phyloP scores from a whole-genome alignment of 768 basidiomycete species.

The Pleurotus cornucopiae region DNA sequence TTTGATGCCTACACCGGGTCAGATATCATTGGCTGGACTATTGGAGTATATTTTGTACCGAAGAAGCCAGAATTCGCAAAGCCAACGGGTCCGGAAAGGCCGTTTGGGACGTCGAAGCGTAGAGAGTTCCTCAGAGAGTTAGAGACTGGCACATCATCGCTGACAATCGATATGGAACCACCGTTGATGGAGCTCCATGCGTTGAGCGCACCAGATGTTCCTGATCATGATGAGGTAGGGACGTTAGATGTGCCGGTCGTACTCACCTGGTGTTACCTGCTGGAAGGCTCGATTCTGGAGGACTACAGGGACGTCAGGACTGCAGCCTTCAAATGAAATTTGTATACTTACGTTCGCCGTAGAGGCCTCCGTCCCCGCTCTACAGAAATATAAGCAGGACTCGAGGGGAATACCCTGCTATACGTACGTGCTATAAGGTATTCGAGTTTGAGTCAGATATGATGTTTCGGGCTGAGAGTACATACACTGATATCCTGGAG shows the following conservation, averaged over 20 bases:
- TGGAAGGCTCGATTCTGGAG: conserved; percentile 70
- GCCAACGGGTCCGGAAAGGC: conserved; percentile 35
- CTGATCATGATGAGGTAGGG: not conserved
- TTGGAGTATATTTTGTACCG: conserved; percentile 29
- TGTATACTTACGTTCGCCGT: conserved; percentile 46
- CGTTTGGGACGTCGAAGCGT: conserved; percentile 40
- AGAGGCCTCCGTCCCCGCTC: conserved; percentile 67
- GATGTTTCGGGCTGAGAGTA: conserved; percentile 5
- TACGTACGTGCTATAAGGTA: conserved; percentile 27
- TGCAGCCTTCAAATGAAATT: not conserved
- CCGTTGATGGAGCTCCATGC: conserved; percentile 50
- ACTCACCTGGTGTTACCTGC: conserved; percentile 48
- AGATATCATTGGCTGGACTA: not conserved
- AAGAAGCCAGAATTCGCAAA: conserved; percentile 57
- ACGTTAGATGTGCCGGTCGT: not conserved
- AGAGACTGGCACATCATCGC: conserved; percentile 49
- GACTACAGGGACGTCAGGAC: conserved; percentile 27
- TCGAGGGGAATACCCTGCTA: not conserved
- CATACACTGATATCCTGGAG: conserved; percentile 59
- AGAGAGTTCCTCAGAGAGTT: conserved; percentile 60
- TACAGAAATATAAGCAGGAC: conserved; percentile 16
- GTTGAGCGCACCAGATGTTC: conserved; percentile 39
- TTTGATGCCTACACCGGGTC: conserved; percentile 42
- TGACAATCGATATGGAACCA: conserved; percentile 44
- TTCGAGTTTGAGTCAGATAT: not conserved